Base-by-base conservation (phyloP, 257 asterid species). In the Agastache rugosa region DNA sequence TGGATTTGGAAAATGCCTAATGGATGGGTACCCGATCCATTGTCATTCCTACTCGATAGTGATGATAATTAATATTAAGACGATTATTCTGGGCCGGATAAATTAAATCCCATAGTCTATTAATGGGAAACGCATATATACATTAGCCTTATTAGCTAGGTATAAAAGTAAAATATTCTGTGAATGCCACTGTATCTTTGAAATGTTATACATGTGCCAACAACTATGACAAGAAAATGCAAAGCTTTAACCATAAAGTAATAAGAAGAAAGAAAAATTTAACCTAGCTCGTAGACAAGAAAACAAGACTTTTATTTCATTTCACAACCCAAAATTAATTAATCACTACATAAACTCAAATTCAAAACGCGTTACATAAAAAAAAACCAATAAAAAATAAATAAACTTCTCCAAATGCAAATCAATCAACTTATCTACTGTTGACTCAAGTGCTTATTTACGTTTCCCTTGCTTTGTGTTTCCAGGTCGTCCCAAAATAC, bases 401-500 rank as follows among this genome's bases (percentile, higher is more conserved):
- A 16, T 0, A 23, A 4, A 44, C n/a, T 44, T 11, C n/a, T 47
- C 0, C 3, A 23, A 23, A 55, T 4, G 16, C 35, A 23, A 55
- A 55, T 11, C 0, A 3, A 20, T 17, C 60, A 53, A 53, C 60
- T 20, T 51, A 12, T 51, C 51, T 14, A 45, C 17, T 45, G 51
- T 6, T 37, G 11, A 37, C 42, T 37, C 2, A 37, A 7, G 42
- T 6, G 55, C 17, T 48, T 48, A 48, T n/a, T 48, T 48, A 48
- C 55, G 55, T 48, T 15, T 45, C 22, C 8, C 10, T 48, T 15
- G 5, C 54, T 48, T 20, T 68, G 63, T 58, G 47, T 58, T 56
- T 29, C 60, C 58, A 56, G 75, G 56, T 71, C 58, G 67, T 71
- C 73, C 75, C 75, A 39, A 31, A 17, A n/a, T n/a, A 9, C 10